phyloP scores from a whole-genome alignment of 768 basidiomycete species.

The Tulasnella sp. region DNA sequence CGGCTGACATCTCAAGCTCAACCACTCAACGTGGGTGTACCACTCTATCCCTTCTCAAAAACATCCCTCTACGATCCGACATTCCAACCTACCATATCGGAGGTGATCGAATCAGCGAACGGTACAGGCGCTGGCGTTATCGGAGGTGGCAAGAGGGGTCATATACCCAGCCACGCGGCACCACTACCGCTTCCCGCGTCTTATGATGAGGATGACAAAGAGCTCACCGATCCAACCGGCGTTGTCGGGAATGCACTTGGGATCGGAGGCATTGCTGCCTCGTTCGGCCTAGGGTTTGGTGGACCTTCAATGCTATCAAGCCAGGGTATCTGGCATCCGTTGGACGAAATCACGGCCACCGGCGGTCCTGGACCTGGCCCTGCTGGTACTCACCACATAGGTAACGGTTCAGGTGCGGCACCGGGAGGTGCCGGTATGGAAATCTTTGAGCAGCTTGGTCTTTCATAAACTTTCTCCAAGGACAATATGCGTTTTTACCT shows the following conservation, averaged over 20 bases:
- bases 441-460: conserved; percentile 13
- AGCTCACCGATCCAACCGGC: too few species aligned
- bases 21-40: conserved; percentile 67
- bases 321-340: conserved; percentile 11
- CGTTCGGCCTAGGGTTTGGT: neutral
- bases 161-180: conserved; percentile 4
- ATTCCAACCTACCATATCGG: conserved; percentile 5
- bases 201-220: neutral
- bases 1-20: conserved; percentile 68
- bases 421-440: too few species aligned
- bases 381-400: neutral
- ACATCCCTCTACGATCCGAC: conserved; percentile 9
- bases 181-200: neutral
- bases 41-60: conserved; percentile 23
- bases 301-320: conserved; percentile 1
- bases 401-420: neutral
- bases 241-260: neutral
- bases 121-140: neutral
- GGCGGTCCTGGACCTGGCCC: neutral
- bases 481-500: too few species aligned
- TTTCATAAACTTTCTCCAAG: too few species aligned
- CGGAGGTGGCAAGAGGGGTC: neutral
- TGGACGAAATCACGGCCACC: too few species aligned
- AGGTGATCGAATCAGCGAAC: conserved; percentile 7
- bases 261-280: neutral